These are phyloP conservation scores for Adansonia grandidieri DNA, from an alignment of 441 rosid species.

Conservation along the genomic window DNA sequence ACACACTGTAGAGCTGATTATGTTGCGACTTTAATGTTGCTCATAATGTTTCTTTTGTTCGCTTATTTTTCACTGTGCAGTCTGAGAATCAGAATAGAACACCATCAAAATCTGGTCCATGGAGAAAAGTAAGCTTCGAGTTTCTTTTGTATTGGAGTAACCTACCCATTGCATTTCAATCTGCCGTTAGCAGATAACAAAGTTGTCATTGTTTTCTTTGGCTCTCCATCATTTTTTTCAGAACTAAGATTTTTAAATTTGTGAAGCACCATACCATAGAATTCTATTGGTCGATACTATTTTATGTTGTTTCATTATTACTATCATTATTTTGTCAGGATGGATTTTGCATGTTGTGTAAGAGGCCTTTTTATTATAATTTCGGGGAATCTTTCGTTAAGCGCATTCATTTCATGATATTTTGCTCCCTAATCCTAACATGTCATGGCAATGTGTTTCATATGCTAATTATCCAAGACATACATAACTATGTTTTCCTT, in stretches of 20 bases:
- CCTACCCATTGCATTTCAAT: neutral
- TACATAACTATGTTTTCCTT: neutral
- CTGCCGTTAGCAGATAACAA: neutral
- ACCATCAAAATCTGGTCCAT: conserved; percentile 26
- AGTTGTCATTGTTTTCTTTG: neutral
- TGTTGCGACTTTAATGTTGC: neutral
- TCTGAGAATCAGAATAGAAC: conserved; percentile 32
- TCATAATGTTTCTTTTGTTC: conserved; percentile 19
- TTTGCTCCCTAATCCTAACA: neutral
- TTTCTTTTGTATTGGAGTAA: neutral
- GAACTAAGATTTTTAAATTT: neutral
- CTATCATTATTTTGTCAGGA: neutral
- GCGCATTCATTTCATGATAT: neutral
- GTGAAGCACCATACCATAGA: neutral
- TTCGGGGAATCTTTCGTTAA: neutral
- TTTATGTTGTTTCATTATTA: neutral
- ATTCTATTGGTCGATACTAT: neutral
- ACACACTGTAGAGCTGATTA: conserved; percentile 16
- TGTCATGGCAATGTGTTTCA: neutral
- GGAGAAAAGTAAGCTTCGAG: conserved; percentile 59
- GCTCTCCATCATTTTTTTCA: neutral
- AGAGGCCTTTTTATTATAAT: neutral
- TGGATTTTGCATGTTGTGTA: conserved; percentile 12
- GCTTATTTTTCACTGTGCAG: conserved; percentile 39
- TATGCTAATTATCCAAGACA: neutral